Evolutionary conservation across 2,329 filamentous ascomycete genomes (phyloP).

Genomic region (Huntiella decipiens): DNA sequence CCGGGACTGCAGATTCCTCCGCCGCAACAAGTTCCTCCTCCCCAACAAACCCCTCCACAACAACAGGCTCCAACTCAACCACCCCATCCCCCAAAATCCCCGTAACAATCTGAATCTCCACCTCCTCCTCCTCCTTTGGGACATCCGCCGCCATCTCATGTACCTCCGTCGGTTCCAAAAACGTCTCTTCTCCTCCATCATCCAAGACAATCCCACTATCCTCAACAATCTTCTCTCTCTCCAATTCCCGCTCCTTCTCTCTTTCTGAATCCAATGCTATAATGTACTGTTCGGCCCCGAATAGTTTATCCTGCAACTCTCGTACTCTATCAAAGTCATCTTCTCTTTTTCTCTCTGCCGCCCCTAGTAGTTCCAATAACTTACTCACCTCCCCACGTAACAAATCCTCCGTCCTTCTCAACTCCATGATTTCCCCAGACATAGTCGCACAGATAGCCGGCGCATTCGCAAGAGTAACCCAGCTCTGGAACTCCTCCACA

Average conservation of each 20-base stretch:
- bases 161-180: not conserved
- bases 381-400: no score
- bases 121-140: not conserved
- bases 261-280: constrained; percentile 1
- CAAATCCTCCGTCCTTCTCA: no score
- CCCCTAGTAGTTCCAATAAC: no score
- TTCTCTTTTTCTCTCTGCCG: not conserved
- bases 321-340: not conserved
- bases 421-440: not conserved
- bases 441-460: constrained; percentile 5
- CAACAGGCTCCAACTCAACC: no score
- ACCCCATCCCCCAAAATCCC: not conserved
- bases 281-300: not conserved
- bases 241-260: not conserved
- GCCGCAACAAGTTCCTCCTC: not conserved
- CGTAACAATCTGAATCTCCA: not conserved
- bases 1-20: not conserved
- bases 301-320: not conserved
- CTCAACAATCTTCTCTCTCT: not conserved
- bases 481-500: constrained; percentile 2
- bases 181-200: not conserved
- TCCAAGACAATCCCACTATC: constrained; percentile 4
- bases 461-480: constrained; percentile 8
- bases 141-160: constrained; percentile 4
- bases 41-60: no score